phyloP scores from a whole-genome alignment of 2,329 filamentous ascomycete species.

The Phialocephala sp. region DNA sequence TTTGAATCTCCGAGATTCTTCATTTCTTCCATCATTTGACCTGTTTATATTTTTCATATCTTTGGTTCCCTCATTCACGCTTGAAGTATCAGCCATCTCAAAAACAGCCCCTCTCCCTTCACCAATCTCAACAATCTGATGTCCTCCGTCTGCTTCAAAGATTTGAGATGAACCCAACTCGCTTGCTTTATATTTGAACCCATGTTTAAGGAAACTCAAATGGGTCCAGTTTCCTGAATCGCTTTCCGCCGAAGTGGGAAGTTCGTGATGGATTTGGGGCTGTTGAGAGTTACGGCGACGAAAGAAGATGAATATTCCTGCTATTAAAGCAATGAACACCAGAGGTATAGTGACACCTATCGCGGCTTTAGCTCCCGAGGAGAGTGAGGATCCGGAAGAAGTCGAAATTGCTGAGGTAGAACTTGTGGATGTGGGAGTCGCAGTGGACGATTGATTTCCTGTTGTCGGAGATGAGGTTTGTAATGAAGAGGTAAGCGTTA shows the following conservation, averaged over 20 bases:
- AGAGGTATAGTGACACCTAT: slow-evolving; percentile 44
- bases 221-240: background rate
- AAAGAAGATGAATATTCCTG: slow-evolving; percentile 41
- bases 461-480: slow-evolving; percentile 5
- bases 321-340: slow-evolving; percentile 36
- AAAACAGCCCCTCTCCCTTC: background rate
- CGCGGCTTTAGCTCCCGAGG: slow-evolving; percentile 24
- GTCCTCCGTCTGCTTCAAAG: slow-evolving; percentile 1
- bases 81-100: slow-evolving; percentile 7
- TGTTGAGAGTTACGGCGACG: slow-evolving; percentile 34
- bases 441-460: background rate
- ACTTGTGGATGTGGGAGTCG: slow-evolving; percentile 5
- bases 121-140: background rate
- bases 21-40: background rate
- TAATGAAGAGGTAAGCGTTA: background rate
- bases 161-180: slow-evolving; percentile 1
- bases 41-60: background rate
- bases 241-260: slow-evolving; percentile 7
- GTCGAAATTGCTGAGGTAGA: background rate
- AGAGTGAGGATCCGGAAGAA: slow-evolving; percentile 12
- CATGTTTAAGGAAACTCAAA: background rate
- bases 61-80: background rate
- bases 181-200: background rate
- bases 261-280: slow-evolving; percentile 6
- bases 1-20: background rate